Evolutionary conservation across 2,329 filamentous ascomycete species (phyloP).

Genomic region (Penicillium glabrum): DNA sequence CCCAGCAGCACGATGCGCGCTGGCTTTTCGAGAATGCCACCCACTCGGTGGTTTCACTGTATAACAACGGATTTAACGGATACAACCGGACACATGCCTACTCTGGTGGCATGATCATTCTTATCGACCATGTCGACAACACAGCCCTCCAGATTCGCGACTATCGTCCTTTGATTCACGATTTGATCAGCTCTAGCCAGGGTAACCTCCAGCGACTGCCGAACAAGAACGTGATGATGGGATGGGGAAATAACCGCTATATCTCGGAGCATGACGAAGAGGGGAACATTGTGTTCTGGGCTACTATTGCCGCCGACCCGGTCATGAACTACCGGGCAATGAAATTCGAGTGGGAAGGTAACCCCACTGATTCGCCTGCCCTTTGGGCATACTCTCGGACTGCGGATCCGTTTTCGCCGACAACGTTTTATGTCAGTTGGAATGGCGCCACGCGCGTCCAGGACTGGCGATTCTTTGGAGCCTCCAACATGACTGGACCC

Average conservation of each 20-base stretch:
- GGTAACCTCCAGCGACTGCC: conserved; percentile 40
- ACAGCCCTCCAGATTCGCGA: conserved; percentile 36
- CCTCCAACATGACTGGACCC: conserved; percentile 30
- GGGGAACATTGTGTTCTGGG: conserved; percentile 40
- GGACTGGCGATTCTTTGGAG: conserved; percentile 37
- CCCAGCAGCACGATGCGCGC: conserved; percentile 45
- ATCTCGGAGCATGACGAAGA: conserved; percentile 41
- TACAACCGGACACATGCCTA: conserved; percentile 40
- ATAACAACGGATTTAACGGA: conserved; percentile 45
- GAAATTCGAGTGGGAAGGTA: conserved; percentile 44
- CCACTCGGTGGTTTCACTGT: conserved; percentile 40
- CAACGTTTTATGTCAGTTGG: conserved; percentile 41
- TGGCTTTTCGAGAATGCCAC: conserved; percentile 40
- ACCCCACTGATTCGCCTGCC: conserved; percentile 42
- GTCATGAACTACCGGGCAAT: conserved; percentile 45
- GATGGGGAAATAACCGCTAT: conserved; percentile 45
- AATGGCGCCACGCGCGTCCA: conserved; percentile 42
- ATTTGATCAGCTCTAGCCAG: conserved; percentile 38
- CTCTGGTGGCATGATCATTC: conserved; percentile 41
- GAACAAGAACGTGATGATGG: conserved; percentile 40
- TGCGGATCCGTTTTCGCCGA: conserved; percentile 24
- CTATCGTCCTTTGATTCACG: conserved; percentile 25
- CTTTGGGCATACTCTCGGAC: conserved; percentile 40
- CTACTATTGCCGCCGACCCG: conserved; percentile 30
- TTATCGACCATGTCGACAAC: conserved; percentile 37